Evolutionary conservation across 257 asterid genomes (phyloP).

Genomic region (Ocimum tenuiflorum): DNA sequence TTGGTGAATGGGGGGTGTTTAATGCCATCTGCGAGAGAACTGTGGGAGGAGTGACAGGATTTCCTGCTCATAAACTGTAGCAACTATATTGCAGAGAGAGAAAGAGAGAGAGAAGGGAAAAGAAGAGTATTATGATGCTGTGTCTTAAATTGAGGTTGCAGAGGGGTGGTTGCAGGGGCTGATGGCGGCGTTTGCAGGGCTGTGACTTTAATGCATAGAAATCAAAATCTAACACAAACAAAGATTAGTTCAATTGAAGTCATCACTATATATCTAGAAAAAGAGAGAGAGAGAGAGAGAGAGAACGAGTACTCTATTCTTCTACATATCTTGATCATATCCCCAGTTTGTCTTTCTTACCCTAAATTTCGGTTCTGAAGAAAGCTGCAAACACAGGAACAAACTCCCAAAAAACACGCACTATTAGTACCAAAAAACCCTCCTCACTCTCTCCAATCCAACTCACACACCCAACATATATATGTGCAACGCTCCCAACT

Average conservation of each 20-base stretch:
- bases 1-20: no score
- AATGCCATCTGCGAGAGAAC: no score
- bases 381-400: constrained; percentile 29
- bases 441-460: background rate
- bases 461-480: no score
- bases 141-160: constrained; percentile 66
- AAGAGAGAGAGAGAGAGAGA: background rate
- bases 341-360: no score
- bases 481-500: no score
- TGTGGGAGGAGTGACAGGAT: no score
- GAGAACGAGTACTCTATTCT: background rate
- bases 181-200: constrained; percentile 95
- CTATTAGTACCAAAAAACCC: constrained; percentile 20
- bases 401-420: constrained; percentile 26
- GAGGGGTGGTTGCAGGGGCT: constrained; percentile 54
- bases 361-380: constrained; percentile 23
- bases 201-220: constrained; percentile 54
- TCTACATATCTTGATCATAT: no score
- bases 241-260: constrained; percentile 26
- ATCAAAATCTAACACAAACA: constrained; percentile 18
- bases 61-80: constrained; percentile 16
- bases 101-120: constrained; percentile 20
- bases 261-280: background rate
- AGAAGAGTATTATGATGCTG: no score
- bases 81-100: background rate